Evolutionary conservation across 2,329 filamentous ascomycete species (phyloP).

Genomic region (Arthrobotrys sphaeroides): DNA sequence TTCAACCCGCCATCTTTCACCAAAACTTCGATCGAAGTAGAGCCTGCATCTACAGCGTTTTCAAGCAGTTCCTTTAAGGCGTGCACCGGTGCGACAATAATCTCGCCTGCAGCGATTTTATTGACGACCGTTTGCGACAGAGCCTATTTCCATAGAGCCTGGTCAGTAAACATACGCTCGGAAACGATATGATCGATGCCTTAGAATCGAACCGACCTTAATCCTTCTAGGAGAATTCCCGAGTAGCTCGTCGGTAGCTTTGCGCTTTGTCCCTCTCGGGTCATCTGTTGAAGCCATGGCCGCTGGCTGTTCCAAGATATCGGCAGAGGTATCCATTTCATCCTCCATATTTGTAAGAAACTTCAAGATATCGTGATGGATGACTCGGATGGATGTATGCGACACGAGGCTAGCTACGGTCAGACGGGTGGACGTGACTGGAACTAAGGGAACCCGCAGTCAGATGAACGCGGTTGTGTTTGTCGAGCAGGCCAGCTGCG

Average conservation of each 20-base stretch:
- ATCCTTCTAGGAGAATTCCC: conserved; percentile 47
- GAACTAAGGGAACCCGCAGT: conserved; percentile 21
- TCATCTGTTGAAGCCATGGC: conserved; percentile 36
- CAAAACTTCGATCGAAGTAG: conserved; percentile 86
- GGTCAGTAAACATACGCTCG: no score
- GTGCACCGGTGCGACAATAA: conserved; percentile 96
- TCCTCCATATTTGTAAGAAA: conserved; percentile 33
- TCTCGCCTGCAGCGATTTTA: conserved; percentile 97
- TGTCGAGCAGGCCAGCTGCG: conserved; percentile 16
- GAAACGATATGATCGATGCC: no score
- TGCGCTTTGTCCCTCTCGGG: conserved; percentile 40
- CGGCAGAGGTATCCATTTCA: conserved; percentile 46
- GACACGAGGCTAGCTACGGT: conserved; percentile 23
- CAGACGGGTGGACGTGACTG: conserved; percentile 33
- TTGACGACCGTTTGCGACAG: conserved; percentile 94
- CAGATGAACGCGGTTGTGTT: conserved; percentile 49
- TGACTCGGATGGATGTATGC: neutral
- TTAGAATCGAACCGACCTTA: conserved; percentile 40
- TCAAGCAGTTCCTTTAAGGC: conserved; percentile 96
- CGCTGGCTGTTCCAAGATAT: neutral
- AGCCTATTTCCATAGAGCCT: conserved; percentile 67
- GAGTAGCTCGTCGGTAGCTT: conserved; percentile 39
- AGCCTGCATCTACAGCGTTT: conserved; percentile 96
- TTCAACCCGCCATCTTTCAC: conserved; percentile 96
- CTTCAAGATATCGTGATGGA: neutral